These are phyloP conservation scores for Eucalyptus pauciflora DNA, from an alignment of 345 rosid genomes.

Conservation along the genomic window DNA sequence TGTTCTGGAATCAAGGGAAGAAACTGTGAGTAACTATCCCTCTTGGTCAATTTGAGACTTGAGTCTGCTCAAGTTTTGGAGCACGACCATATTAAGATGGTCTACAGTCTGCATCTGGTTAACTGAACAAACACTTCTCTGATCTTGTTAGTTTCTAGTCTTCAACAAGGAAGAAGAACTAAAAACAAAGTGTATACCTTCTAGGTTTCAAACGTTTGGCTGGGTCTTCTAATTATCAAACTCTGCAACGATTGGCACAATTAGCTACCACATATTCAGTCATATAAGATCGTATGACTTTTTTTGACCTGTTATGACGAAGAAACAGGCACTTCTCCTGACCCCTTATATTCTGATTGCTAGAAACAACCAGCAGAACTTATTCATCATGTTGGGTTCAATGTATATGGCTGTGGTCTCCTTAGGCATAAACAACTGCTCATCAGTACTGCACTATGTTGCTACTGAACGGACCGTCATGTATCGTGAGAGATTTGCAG, in stretches of 20 bases:
- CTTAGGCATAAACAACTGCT: slow-evolving; percentile 61
- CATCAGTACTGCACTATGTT: slow-evolving; percentile 36
- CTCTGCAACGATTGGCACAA: not conserved
- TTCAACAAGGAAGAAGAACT: not conserved
- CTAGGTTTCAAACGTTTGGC: not conserved
- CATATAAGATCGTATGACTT: not conserved
- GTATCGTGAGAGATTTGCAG: slow-evolving; percentile 75
- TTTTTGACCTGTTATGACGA: not conserved
- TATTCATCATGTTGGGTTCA: slow-evolving; percentile 49
- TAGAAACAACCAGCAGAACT: slow-evolving; percentile 53
- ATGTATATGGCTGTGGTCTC: slow-evolving; percentile 29
- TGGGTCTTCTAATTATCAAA: not conserved
- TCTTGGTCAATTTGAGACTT: not conserved
- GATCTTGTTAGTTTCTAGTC: not conserved
- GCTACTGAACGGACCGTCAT: slow-evolving; percentile 50
- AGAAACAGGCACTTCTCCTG: not conserved
- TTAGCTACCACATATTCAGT: not conserved
- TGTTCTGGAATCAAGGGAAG: slow-evolving; percentile 64
- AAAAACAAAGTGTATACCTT: not conserved
- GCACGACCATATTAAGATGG: not conserved
- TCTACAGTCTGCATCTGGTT: not conserved
- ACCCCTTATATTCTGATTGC: not conserved
- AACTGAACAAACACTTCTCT: not conserved
- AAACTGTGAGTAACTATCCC: slow-evolving; percentile 32
- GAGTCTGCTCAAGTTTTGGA: not conserved